These are phyloP conservation scores for Ogataea ramenticola DNA, from an alignment of 805 yeast species.

Conservation along the genomic window DNA sequence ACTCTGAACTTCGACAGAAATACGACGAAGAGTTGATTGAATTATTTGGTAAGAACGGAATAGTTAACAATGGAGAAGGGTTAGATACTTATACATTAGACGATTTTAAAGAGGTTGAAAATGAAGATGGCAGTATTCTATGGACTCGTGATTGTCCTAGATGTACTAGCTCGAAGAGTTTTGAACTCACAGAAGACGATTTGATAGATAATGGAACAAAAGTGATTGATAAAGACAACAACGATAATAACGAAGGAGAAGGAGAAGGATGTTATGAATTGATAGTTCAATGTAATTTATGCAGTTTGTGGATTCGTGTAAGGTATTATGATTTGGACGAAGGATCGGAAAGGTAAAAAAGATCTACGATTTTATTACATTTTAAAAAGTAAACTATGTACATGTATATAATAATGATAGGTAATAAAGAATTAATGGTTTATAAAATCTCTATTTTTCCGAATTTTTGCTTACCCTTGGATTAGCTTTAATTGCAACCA, in stretches of 20 bases:
- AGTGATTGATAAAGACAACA: no score
- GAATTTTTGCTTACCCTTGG: constrained; percentile 28
- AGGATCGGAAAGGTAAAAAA: background rate
- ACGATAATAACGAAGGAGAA: constrained; percentile 19
- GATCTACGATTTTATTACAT: no score
- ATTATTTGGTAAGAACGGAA: constrained; percentile 29
- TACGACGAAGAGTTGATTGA: constrained; percentile 45
- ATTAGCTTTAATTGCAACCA: constrained; percentile 54
- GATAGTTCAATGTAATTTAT: constrained; percentile 71
- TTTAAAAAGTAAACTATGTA: no score
- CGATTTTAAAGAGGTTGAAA: constrained; percentile 39
- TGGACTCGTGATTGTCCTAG: constrained; percentile 60
- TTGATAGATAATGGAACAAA: constrained; percentile 44
- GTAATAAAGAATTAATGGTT: no score
- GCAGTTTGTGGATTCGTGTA: constrained; percentile 83
- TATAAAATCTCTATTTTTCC: background rate
- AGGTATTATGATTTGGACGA: constrained; percentile 46
- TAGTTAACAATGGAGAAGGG: constrained; percentile 51
- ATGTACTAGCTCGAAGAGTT: constrained; percentile 47
- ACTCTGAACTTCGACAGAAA: constrained; percentile 29
- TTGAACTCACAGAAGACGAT: constrained; percentile 52
- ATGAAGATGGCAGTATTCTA: constrained; percentile 16
- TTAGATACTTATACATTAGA: constrained; percentile 61
- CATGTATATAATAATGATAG: no score
- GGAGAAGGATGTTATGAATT: constrained; percentile 55